A percentile compares a stretch with the other conserved stretches of the same genome.
Evolutionary conservation across 176 grass and related monocot genomes (phyloP).

Genomic region (Triticum timopheevii): DNA sequence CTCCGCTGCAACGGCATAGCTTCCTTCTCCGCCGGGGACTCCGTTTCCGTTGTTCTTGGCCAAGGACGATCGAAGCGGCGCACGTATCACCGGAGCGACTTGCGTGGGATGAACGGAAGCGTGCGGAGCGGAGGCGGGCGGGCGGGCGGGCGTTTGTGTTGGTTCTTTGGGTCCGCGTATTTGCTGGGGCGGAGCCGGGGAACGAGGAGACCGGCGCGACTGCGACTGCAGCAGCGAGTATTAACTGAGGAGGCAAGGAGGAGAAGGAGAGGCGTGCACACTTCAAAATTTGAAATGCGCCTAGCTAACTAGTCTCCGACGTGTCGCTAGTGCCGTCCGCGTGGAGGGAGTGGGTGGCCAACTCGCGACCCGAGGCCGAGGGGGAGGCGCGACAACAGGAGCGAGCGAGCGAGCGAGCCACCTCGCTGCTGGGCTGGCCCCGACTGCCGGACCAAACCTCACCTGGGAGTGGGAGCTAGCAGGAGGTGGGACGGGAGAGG

Average conservation of each 20-base stretch:
- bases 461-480: neutral
- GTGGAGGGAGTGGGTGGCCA: constrained; percentile 23
- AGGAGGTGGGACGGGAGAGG: neutral
- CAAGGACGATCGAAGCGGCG: neutral
- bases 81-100: neutral
- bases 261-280: neutral
- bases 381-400: neutral
- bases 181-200: neutral
- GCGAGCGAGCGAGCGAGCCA: neutral
- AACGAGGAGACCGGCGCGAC: neutral
- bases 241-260: neutral
- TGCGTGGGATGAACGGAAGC: neutral
- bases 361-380: constrained; percentile 20
- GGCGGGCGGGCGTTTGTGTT: neutral
- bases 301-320: neutral
- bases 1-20: constrained; percentile 47
- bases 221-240: neutral
- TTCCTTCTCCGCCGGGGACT: neutral
- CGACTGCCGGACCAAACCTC: neutral
- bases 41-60: too few relatives aligned
- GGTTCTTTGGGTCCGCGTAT: neutral
- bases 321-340: neutral
- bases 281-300: constrained; percentile 43
- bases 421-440: neutral
- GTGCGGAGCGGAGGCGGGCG: neutral